A percentile compares a stretch with the other conserved stretches of the same genome.
These are phyloP conservation scores for Leptomonas pyrrhocoris DNA, from an alignment of 208 protist genomes.

Conservation along the genomic window DNA sequence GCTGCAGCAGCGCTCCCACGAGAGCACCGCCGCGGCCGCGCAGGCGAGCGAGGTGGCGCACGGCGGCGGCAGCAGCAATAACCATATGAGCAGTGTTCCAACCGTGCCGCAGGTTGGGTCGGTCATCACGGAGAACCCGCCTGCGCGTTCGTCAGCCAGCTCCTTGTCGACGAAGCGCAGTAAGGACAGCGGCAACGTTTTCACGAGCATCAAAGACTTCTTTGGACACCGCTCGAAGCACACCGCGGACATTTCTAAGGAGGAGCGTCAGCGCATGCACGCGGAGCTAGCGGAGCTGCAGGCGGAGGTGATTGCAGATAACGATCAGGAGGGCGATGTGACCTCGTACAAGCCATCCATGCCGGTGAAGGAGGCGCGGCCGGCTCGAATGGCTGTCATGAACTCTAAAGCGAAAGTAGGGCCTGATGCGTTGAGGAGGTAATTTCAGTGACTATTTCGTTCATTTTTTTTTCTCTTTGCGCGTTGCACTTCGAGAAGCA, in stretches of 20 bases:
- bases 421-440: slow-evolving; percentile 62
- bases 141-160: not conserved
- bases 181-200: slow-evolving; percentile 28
- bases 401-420: slow-evolving; percentile 76
- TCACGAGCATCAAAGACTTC: slow-evolving; percentile 35
- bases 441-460: not conserved
- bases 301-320: slow-evolving; percentile 52
- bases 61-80: slow-evolving; percentile 16
- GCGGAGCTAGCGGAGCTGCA: slow-evolving; percentile 66
- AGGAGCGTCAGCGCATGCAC: slow-evolving; percentile 58
- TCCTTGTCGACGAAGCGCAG: slow-evolving; percentile 16
- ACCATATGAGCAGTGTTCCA: slow-evolving; percentile 11
- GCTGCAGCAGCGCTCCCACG: slow-evolving; percentile 33
- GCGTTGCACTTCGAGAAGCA: not conserved
- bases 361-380: slow-evolving; percentile 37
- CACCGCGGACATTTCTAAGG: slow-evolving; percentile 31
- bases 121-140: not conserved
- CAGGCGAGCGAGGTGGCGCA: slow-evolving; percentile 3
- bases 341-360: slow-evolving; percentile 66
- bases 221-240: slow-evolving; percentile 34
- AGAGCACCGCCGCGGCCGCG: slow-evolving; percentile 6
- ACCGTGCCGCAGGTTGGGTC: not conserved
- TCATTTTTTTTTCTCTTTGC: slow-evolving; percentile 1
- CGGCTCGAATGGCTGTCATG: slow-evolving; percentile 67
- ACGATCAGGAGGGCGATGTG: slow-evolving; percentile 74